Percentiles rank a stretch among this genome's conserved stretches.
Conservation (phyloP, 805 yeast species). For the Saccharomycopsis oosterbeekiorum region DNA sequence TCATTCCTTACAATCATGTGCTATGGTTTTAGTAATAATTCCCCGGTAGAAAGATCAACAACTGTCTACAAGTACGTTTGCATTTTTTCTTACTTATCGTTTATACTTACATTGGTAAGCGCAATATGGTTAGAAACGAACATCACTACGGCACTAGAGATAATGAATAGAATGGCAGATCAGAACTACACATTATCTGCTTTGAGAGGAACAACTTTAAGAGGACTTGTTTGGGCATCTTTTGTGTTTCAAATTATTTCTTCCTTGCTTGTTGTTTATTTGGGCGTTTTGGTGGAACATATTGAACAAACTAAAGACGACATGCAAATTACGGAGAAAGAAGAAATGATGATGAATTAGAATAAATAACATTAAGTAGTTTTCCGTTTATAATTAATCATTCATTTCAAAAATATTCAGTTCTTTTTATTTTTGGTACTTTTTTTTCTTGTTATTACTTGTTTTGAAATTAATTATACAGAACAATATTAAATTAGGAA, state of each 20-base stretch:
- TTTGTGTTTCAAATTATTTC: conserved; percentile 14
- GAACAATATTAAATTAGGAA: no score
- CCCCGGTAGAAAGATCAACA: conserved; percentile 6
- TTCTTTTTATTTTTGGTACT: background rate
- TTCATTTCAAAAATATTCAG: background rate
- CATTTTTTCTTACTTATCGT: conserved; percentile 11
- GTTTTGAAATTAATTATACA: no score
- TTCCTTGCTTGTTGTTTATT: conserved; percentile 3
- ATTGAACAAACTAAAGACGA: conserved; percentile 12
- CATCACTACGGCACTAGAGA: conserved; percentile 12
- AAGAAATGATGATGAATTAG: background rate
- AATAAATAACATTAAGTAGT: background rate
- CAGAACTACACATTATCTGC: conserved; percentile 12
- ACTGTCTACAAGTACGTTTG: conserved; percentile 15
- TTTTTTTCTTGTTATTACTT: no score
- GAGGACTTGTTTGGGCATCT: conserved; percentile 17
- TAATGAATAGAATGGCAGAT: conserved; percentile 18
- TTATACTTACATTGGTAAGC: conserved; percentile 11
- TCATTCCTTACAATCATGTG: conserved; percentile 11
- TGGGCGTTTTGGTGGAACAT: conserved; percentile 15
- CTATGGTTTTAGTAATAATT: conserved; percentile 12
- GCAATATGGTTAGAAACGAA: conserved; percentile 19
- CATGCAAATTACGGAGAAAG: conserved; percentile 4
- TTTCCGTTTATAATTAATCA: background rate
- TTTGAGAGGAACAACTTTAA: conserved; percentile 3